Percentiles rank a stretch among this genome's conserved stretches.
Conservation (phyloP, 2,329 filamentous ascomycete genomes). For the Venturia nashicola region DNA sequence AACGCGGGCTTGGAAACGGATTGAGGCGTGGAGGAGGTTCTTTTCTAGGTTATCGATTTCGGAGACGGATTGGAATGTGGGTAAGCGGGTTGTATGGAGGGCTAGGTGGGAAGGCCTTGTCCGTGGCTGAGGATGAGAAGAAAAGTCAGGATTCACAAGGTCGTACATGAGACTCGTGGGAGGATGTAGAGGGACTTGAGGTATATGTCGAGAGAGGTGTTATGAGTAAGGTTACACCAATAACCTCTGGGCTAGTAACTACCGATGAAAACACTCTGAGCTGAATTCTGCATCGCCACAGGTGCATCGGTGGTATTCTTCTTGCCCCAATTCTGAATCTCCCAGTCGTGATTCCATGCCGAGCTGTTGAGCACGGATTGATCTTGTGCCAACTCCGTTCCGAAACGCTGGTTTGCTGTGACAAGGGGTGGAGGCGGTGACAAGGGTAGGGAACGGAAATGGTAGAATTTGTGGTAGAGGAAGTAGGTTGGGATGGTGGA, state of each 20-base stretch:
- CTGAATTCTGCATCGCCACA: conserved; percentile 32
- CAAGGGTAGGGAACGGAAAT: conserved; percentile 29
- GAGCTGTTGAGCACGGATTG: conserved; percentile 22
- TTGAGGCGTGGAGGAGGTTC: conserved; percentile 34
- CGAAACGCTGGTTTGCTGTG: conserved; percentile 15
- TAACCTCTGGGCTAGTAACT: background rate
- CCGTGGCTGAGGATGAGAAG: background rate
- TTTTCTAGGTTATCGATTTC: conserved; percentile 35
- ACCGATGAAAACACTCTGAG: conserved; percentile 34
- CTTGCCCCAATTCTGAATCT: conserved; percentile 34
- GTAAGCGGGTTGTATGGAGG: conserved; percentile 32
- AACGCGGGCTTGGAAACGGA: conserved; percentile 35
- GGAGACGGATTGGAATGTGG: conserved; percentile 32
- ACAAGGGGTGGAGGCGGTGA: conserved; percentile 16
- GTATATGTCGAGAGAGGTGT: background rate
- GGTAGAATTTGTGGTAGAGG: conserved; percentile 38
- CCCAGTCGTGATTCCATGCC: conserved; percentile 26
- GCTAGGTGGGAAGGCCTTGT: conserved; percentile 28
- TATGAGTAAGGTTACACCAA: too few species aligned
- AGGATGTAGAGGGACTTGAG: background rate
- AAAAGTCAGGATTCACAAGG: too few species aligned
- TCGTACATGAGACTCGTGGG: too few species aligned
- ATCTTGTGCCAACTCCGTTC: conserved; percentile 13
- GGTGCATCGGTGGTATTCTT: conserved; percentile 24
- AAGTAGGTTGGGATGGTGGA: conserved; percentile 33